A percentile compares a stretch with the other conserved stretches of the same genome.
phyloP scores from a whole-genome alignment of 352 stramenopile genomes.

The Globisporangium parvum region DNA sequence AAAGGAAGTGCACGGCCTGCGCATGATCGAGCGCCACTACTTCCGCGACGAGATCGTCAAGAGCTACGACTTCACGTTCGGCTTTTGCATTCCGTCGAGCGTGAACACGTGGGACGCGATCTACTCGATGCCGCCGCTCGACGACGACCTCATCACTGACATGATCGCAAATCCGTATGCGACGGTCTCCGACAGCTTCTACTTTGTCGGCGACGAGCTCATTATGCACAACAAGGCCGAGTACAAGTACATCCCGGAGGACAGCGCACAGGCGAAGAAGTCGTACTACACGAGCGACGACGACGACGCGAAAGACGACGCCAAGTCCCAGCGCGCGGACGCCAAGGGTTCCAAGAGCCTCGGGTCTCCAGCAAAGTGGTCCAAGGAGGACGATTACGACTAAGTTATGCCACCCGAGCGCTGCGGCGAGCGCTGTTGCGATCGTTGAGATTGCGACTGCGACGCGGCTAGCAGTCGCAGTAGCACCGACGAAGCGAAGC shows the following conservation, averaged over 20 bases:
- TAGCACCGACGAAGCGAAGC: too few relatives aligned
- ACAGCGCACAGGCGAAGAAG: conserved; percentile 87
- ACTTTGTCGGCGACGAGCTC: conserved; percentile 94
- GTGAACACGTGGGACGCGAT: conserved; percentile 95
- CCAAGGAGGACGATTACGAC: conserved; percentile 89
- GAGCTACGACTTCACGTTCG: conserved; percentile 95
- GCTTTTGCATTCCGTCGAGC: conserved; percentile 94
- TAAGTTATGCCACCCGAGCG: conserved; percentile 26
- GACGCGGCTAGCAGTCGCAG: too few relatives aligned
- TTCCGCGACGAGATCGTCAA: conserved; percentile 94
- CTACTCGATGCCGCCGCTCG: conserved; percentile 91
- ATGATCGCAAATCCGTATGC: conserved; percentile 94
- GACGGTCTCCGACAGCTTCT: conserved; percentile 94
- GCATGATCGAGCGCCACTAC: conserved; percentile 97
- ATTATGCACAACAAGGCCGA: conserved; percentile 96
- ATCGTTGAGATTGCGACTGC: too few relatives aligned
- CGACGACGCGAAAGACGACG: conserved; percentile 41
- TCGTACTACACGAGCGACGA: conserved; percentile 88
- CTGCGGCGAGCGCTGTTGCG: neutral
- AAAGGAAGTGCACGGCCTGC: conserved; percentile 86
- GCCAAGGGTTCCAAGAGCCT: conserved; percentile 36
- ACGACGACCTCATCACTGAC: conserved; percentile 91
- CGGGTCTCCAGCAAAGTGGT: conserved; percentile 68
- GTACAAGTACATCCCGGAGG: conserved; percentile 92
- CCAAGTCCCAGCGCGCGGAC: conserved; percentile 52